Evolutionary conservation across 106 monocot genomes (phyloP).

Genomic region (Dendrobium officinale): DNA sequence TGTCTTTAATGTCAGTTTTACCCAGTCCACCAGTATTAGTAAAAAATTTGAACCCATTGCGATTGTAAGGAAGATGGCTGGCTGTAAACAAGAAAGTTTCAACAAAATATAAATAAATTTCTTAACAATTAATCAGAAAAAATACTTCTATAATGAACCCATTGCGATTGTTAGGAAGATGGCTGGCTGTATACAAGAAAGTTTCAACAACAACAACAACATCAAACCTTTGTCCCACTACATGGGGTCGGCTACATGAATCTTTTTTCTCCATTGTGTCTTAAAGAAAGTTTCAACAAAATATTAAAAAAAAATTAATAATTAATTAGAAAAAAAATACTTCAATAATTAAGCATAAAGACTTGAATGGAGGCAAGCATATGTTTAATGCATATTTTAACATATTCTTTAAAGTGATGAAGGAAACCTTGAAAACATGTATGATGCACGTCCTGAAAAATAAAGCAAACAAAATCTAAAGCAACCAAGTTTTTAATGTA

Average conservation of each 20-base stretch:
- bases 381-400: background rate
- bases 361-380: background rate
- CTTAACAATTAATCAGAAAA: background rate
- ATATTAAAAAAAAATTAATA: too few species aligned
- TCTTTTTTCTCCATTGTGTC: too few species aligned
- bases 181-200: conserved; percentile 62
- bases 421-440: background rate
- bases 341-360: background rate
- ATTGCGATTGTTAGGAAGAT: conserved; percentile 98
- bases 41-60: conserved; percentile 99
- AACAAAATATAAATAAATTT: background rate
- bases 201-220: background rate
- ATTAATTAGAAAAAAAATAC: too few species aligned
- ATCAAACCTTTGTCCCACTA: background rate
- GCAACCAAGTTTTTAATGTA: background rate
- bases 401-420: background rate
- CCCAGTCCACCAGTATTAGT: conserved; percentile 85
- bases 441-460: background rate
- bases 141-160: conserved; percentile 41
- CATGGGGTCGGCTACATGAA: too few species aligned
- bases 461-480: background rate
- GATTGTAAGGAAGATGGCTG: conserved; percentile 97
- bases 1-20: conserved; percentile 87
- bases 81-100: conserved; percentile 38
- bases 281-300: background rate